phyloP scores from a whole-genome alignment of 305 asterid species.

The Petunia hybrid region DNA sequence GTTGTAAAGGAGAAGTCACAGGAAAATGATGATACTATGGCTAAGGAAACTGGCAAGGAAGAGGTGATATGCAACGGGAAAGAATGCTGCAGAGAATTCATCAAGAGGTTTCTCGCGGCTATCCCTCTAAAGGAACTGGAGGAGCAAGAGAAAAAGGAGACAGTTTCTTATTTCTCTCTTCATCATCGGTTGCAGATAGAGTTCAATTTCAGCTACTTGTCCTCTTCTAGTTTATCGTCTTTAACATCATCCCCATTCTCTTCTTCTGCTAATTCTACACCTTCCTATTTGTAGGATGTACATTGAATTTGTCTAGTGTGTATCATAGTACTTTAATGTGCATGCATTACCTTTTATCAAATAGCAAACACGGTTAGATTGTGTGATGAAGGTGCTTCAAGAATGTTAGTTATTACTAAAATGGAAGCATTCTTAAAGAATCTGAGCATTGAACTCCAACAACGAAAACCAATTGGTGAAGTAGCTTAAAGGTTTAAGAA shows the following conservation, averaged over 20 bases:
- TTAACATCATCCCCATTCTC: constrained; percentile 61
- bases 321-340: not conserved
- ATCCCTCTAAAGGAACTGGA: constrained; percentile 66
- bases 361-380: not conserved
- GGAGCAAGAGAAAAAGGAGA: constrained; percentile 61
- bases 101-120: constrained; percentile 68
- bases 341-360: not conserved
- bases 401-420: too few species aligned
- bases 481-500: too few species aligned
- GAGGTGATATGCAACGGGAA: constrained; percentile 60
- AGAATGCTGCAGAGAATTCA: constrained; percentile 73
- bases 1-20: constrained; percentile 12
- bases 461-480: too few species aligned
- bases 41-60: constrained; percentile 26
- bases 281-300: constrained; percentile 41
- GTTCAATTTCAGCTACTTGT: constrained; percentile 56
- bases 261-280: constrained; percentile 49
- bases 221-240: constrained; percentile 48
- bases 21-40: not conserved
- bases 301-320: not conserved
- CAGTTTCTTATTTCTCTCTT: constrained; percentile 59
- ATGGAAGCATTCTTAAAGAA: too few species aligned
- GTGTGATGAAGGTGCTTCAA: too few species aligned
- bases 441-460: too few species aligned
- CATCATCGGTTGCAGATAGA: constrained; percentile 77